Base-by-base conservation (phyloP, 805 yeast species). In the Dipodascopsis uninucleata region DNA sequence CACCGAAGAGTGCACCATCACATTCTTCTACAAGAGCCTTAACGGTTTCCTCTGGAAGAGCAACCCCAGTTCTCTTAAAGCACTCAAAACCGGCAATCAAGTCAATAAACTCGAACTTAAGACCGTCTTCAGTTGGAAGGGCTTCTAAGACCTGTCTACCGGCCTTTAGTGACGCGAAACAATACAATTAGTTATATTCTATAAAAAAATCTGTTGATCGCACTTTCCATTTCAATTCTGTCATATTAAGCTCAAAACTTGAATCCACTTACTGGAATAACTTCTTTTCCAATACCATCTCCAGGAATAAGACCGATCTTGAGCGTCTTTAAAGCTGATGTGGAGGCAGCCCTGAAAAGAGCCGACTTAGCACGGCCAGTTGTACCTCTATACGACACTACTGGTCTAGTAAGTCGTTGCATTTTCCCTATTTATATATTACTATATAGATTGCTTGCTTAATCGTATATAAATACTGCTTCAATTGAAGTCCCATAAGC, bases 241-340 rank as follows among this genome's bases (percentile, higher is more conserved):
- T 12, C 14, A 23, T 20, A 2, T 20, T 20, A 25, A 3, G 6
- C 9, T 36, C 12, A 20, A 4, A 16, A 28, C 14, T 9, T n/a
- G 24, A 3, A 16, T 22, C 32, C 22, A 37, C 61, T 8, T 52
- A 58, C 95, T 51, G 98, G 98, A 49, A 93, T 89, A 36, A 93
- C 98, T 70, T 93, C 98, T 61, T 84, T 79, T 44, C 98, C 98
- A 58, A 93, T 93, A 56, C 98, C 98, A 66, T 93, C 98, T 64
- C 98, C 98, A 41, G 98, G 96, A 58, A 93, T 89, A 62, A 93
- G 75, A 48, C 85, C 82, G 45, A 64, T 47, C 31, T 34, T 42
- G 31, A 50, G 35, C 5, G 53, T 47, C 43, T 47, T 48, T 20
- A 50, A n/a, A 5, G 6, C 37, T 20, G 36, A 4, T 22, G 29